Evolutionary conservation across 352 stramenopile species (phyloP).

Genomic region (Pythium scleroteichum): DNA sequence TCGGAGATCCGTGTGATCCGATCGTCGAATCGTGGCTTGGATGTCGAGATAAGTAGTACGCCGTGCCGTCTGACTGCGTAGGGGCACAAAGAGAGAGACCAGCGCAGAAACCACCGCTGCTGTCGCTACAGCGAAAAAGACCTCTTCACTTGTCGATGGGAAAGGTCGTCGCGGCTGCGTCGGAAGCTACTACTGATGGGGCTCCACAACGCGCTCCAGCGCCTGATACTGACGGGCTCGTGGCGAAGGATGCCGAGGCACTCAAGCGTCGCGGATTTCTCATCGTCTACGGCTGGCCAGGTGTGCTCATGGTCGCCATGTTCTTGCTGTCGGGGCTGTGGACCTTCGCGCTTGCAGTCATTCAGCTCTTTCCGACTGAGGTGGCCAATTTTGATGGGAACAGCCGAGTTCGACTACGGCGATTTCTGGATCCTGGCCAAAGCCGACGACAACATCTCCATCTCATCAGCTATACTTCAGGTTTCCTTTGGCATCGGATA

Average conservation of each 20-base stretch:
- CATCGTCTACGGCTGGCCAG: constrained; percentile 35
- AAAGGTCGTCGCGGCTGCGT: background rate
- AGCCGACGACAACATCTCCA: constrained; percentile 23
- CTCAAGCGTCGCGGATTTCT: background rate
- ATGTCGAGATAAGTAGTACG: no score
- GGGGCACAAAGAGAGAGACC: no score
- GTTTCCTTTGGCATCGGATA: constrained; percentile 39
- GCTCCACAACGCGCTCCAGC: background rate
- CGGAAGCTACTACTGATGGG: background rate
- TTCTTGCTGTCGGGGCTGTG: constrained; percentile 38
- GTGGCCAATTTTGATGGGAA: constrained; percentile 49
- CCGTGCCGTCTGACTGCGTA: no score
- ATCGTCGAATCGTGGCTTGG: constrained; percentile 22
- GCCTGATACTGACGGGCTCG: background rate
- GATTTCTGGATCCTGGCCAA: constrained; percentile 50
- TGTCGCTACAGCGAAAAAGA: no score
- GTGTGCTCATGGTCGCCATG: constrained; percentile 40
- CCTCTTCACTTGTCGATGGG: background rate
- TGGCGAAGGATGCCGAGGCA: background rate
- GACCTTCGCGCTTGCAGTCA: constrained; percentile 38
- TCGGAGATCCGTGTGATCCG: constrained; percentile 21
- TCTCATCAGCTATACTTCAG: constrained; percentile 29
- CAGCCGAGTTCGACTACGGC: constrained; percentile 39
- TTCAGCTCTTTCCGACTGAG: constrained; percentile 40
- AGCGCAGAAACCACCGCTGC: no score